Evolutionary conservation across 768 basidiomycete species (phyloP).

Genomic region (Zangia roseola): DNA sequence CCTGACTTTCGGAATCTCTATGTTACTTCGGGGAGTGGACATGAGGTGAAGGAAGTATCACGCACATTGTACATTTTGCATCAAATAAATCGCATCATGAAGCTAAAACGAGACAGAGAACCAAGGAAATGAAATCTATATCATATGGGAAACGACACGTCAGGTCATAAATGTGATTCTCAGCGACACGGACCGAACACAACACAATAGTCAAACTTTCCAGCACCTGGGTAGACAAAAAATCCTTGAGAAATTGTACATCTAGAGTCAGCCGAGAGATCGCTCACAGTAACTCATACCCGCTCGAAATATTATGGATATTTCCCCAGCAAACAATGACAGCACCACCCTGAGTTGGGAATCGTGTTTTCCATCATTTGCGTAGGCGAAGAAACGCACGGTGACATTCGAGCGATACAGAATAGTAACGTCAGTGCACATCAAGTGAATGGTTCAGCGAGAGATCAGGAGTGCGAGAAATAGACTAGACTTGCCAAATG

Average conservation of each 20-base stretch:
- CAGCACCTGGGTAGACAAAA: not conserved
- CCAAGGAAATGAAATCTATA: no score
- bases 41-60: constrained; percentile 25
- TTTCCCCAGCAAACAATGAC: constrained; percentile 4
- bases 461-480: not conserved
- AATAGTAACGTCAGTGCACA: not conserved
- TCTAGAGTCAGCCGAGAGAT: no score
- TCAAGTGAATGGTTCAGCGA: not conserved
- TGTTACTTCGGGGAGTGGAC: constrained; percentile 41
- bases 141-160: no score
- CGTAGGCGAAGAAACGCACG: not conserved
- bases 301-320: not conserved
- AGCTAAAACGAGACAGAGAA: no score
- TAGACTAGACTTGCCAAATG: constrained; percentile 1
- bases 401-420: no score
- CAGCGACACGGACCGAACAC: no score
- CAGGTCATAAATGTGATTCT: no score
- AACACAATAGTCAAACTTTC: not conserved
- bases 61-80: no score
- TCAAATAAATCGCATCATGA: no score
- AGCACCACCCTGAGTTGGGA: not conserved
- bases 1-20: constrained; percentile 42
- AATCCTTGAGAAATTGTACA: not conserved
- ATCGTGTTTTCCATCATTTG: no score
- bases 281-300: not conserved